Conservation (phyloP, 176 grass and related monocot species). For the Aegilops tauschii region DNA sequence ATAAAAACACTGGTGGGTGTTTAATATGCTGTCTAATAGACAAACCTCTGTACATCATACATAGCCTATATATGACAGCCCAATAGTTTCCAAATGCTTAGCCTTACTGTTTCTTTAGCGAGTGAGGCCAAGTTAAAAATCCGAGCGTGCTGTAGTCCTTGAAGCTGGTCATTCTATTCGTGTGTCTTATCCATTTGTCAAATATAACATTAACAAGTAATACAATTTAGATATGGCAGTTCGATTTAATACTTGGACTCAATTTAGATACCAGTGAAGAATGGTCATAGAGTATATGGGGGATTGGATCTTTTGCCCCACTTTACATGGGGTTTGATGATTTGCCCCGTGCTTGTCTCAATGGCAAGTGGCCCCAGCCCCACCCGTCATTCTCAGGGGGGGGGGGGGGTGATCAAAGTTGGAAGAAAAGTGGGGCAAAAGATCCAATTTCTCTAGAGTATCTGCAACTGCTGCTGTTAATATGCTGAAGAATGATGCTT, state of each 20-base stretch:
- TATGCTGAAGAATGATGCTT: slow-evolving; percentile 40
- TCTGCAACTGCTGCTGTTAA: not conserved
- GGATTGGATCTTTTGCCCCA: too few relatives aligned
- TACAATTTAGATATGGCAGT: not conserved
- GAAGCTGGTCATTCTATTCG: not conserved
- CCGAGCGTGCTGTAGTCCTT: not conserved
- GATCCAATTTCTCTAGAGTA: not conserved
- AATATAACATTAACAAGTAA: not conserved
- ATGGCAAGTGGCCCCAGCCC: too few relatives aligned
- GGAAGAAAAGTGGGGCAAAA: too few relatives aligned
- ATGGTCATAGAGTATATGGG: not conserved
- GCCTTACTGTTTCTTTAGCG: not conserved
- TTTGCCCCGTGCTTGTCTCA: too few relatives aligned
- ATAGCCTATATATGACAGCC: not conserved
- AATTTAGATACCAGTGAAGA: not conserved
- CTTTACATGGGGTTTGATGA: too few relatives aligned
- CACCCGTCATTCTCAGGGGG: too few relatives aligned
- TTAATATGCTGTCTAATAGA: not conserved
- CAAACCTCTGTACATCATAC: not conserved
- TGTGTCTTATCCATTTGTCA: not conserved
- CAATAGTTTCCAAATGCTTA: not conserved
- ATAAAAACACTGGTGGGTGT: not conserved
- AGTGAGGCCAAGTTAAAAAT: not conserved
- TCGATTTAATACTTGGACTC: not conserved
- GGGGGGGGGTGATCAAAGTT: too few relatives aligned